Evolutionary conservation across 2,329 filamentous ascomycete species (phyloP).

Genomic region (Orbilia oligospora): DNA sequence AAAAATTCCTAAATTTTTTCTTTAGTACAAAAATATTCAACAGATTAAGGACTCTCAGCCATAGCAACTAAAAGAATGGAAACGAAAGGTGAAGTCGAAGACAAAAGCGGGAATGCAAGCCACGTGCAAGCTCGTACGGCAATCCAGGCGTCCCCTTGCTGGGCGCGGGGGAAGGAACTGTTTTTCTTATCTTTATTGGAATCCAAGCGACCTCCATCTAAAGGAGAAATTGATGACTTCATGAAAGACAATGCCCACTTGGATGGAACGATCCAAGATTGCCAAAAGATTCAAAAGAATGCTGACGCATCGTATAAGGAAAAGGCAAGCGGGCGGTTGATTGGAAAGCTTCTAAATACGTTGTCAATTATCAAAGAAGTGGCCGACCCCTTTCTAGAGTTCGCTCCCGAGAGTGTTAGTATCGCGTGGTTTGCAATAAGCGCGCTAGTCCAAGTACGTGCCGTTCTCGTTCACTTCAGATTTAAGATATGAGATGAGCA

Average conservation of each 20-base stretch:
- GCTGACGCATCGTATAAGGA: conserved; percentile 47
- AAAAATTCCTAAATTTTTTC: not conserved
- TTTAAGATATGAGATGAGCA: not conserved
- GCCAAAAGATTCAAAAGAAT: conserved; percentile 43
- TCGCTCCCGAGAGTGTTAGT: conserved; percentile 51
- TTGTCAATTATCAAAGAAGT: conserved; percentile 48
- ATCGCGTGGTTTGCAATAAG: conserved; percentile 59
- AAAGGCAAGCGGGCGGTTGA: conserved; percentile 29
- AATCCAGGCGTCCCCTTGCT: conserved; percentile 48
- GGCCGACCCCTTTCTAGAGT: conserved; percentile 52
- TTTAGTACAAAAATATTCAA: not conserved
- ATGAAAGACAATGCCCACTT: conserved; percentile 54
- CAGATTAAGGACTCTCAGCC: not conserved
- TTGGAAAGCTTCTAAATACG: conserved; percentile 32
- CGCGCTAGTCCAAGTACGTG: conserved; percentile 39
- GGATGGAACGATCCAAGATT: conserved; percentile 44
- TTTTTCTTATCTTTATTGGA: conserved; percentile 43
- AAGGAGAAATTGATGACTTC: conserved; percentile 42
- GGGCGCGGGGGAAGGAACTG: conserved; percentile 53
- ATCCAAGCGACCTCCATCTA: conserved; percentile 34
- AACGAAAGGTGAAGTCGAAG: not conserved
- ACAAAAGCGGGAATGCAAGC: not conserved
- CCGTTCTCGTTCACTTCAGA: not conserved
- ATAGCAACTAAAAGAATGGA: not conserved
- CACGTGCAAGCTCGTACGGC: conserved; percentile 15